Base-by-base conservation (phyloP, 2,329 filamentous ascomycete species). In the Blastomyces percursus region DNA sequence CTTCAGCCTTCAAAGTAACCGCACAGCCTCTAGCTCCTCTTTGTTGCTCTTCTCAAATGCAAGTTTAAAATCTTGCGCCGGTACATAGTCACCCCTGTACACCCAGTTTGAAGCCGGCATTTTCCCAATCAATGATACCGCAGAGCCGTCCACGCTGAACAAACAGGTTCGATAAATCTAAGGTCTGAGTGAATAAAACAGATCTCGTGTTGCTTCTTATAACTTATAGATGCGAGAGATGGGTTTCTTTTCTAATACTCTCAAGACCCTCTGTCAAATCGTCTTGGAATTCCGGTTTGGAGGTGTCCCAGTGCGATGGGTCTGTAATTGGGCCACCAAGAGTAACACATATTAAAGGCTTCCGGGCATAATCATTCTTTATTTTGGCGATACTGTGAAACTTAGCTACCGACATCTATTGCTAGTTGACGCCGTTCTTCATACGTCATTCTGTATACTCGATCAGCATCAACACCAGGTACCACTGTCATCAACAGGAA, bases 121-220 rank as follows among this genome's bases (percentile, higher is more conserved):
- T 46, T 46, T 66, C 63, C 63, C 60, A 65, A 51, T 65, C 65
- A 42, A 66, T 32, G 21, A 66, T 55, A 11, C 65, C 63, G 14
- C 55, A 62, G 19, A 66, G 44, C n/a, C 51, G 56, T 4, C 63
- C 63, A 7, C 46, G 21, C 16, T 66, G n/a, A 59, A 66, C 24
- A 24, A 65, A 27, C 6, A 65, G 24, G 44, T 66, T 66, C 9
- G 63, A 61, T 19, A 62, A 46, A 50, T 64, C 60, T 8, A 66
- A 66, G 42, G 48, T 66, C 63, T 8, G 63, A 63, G 56, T 65
- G 65, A 19, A 62, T 66, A 40, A 35, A 35, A 35, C 32, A 35
- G 32, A 35, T 9, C 32, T 35, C 30, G 32, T 9, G 32, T 35
- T 35, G 2, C 19, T 62, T 63, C 24, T 63, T 54, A 54, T 66